Conservation (phyloP, 2,329 filamentous ascomycete genomes). For the Aspergillus caelatus region DNA sequence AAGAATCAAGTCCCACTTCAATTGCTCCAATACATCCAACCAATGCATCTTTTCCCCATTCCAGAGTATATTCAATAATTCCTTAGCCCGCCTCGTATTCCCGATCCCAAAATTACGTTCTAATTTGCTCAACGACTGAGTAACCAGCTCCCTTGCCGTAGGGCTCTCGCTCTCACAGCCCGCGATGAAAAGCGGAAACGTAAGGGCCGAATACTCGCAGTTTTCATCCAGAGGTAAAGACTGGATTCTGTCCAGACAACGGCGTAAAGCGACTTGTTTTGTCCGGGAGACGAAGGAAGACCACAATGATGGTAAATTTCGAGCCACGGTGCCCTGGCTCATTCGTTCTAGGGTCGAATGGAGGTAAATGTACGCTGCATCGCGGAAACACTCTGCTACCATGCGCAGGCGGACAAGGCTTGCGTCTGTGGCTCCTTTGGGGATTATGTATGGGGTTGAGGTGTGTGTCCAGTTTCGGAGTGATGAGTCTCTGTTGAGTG, state of each 20-base stretch:
- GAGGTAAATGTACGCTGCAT: conserved; percentile 40
- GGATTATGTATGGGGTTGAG: conserved; percentile 33
- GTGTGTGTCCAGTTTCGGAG: conserved; percentile 36
- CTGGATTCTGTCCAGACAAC: conserved; percentile 30
- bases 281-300: conserved; percentile 27
- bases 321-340: conserved; percentile 9
- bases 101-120: conserved; percentile 41
- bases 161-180: conserved; percentile 34
- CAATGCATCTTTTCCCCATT: conserved; percentile 28
- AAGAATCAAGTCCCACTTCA: conserved; percentile 38
- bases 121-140: conserved; percentile 30
- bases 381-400: conserved; percentile 42
- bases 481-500: conserved; percentile 31
- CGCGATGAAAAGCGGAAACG: conserved; percentile 41
- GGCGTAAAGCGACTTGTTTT: conserved; percentile 31
- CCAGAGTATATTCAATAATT: conserved; percentile 34
- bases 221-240: conserved; percentile 33
- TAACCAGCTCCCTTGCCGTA: conserved; percentile 28
- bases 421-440: conserved; percentile 30
- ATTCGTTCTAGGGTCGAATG: conserved; percentile 39
- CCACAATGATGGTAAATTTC: conserved; percentile 5
- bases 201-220: conserved; percentile 42
- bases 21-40: conserved; percentile 35
- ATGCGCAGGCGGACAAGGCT: conserved; percentile 35
- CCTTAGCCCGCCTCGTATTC: conserved; percentile 37